phyloP scores from a whole-genome alignment of 176 grass and related monocot species.

The Eleusine indica region DNA sequence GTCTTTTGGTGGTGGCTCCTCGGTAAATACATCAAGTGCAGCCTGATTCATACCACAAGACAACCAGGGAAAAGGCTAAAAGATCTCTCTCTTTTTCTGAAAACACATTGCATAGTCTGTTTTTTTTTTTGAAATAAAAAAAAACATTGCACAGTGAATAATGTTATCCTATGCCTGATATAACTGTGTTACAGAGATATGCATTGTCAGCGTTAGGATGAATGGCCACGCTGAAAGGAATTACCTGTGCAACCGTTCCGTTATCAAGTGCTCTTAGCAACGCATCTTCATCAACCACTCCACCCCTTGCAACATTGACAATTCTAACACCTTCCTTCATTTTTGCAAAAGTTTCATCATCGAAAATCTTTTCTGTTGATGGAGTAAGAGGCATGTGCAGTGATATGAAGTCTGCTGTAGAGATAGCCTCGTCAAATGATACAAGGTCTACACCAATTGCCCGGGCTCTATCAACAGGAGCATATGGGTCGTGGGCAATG shows the following conservation, averaged over 20 bases:
- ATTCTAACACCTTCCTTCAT: slow-evolving; percentile 81
- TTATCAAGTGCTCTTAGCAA: slow-evolving; percentile 83
- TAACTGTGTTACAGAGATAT: not conserved
- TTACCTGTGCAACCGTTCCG: slow-evolving; percentile 84
- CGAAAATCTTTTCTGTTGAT: slow-evolving; percentile 67
- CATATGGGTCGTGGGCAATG: slow-evolving; percentile 86
- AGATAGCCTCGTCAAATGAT: slow-evolving; percentile 83
- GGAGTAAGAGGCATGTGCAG: slow-evolving; percentile 92
- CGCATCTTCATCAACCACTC: slow-evolving; percentile 86
- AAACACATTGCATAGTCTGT: no score
- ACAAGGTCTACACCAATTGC: slow-evolving; percentile 84
- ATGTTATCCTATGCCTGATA: not conserved
- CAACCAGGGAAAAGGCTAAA: slow-evolving; percentile 40
- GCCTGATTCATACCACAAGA: slow-evolving; percentile 56
- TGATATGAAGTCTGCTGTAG: slow-evolving; percentile 87
- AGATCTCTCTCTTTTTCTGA: slow-evolving; percentile 18
- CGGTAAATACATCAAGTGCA: slow-evolving; percentile 91
- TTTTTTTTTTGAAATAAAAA: not conserved
- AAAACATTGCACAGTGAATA: slow-evolving; percentile 19
- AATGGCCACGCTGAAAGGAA: not conserved
- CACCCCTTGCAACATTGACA: slow-evolving; percentile 95
- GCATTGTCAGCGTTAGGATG: not conserved
- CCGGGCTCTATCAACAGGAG: slow-evolving; percentile 72
- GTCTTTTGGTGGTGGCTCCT: slow-evolving; percentile 75
- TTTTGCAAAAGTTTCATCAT: slow-evolving; percentile 81